phyloP scores from a whole-genome alignment of 306 rosid species.

The Urtica urens region DNA sequence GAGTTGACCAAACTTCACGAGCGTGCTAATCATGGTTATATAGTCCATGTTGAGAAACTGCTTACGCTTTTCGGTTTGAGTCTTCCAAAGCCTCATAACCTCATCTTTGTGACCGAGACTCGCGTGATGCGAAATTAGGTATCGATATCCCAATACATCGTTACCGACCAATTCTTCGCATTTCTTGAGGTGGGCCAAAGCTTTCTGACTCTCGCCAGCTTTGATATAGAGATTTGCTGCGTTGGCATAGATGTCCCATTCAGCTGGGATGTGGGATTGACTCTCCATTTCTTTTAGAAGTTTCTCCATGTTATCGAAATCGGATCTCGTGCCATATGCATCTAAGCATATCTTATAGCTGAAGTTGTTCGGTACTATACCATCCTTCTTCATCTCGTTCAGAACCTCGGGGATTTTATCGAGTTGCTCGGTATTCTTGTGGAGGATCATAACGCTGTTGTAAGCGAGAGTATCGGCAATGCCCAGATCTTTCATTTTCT shows the following conservation, averaged over 20 bases:
- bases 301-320: slow-evolving; percentile 43
- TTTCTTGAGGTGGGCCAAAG: slow-evolving; percentile 35
- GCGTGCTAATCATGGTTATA: slow-evolving; percentile 45
- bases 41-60: slow-evolving; percentile 55
- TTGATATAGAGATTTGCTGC: slow-evolving; percentile 47
- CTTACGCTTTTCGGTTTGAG: slow-evolving; percentile 36
- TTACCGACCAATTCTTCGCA: slow-evolving; percentile 41
- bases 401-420: slow-evolving; percentile 53
- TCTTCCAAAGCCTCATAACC: slow-evolving; percentile 52
- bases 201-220: slow-evolving; percentile 43
- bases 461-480: slow-evolving; percentile 35
- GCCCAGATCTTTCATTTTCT: slow-evolving; percentile 56
- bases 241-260: slow-evolving; percentile 44
- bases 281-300: slow-evolving; percentile 48
- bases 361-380: slow-evolving; percentile 40
- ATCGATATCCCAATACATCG: slow-evolving; percentile 34
- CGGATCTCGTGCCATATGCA: slow-evolving; percentile 43
- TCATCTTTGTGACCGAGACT: slow-evolving; percentile 32
- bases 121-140: slow-evolving; percentile 48
- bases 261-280: slow-evolving; percentile 22
- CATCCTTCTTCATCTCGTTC: slow-evolving; percentile 41
- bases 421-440: slow-evolving; percentile 22
- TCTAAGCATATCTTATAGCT: slow-evolving; percentile 54
- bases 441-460: slow-evolving; percentile 57
- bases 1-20: slow-evolving; percentile 51